Percentiles rank a stretch among this genome's conserved stretches.
Evolutionary conservation across 2,329 filamentous ascomycete genomes (phyloP).

Genomic region (Cytospora piceae): DNA sequence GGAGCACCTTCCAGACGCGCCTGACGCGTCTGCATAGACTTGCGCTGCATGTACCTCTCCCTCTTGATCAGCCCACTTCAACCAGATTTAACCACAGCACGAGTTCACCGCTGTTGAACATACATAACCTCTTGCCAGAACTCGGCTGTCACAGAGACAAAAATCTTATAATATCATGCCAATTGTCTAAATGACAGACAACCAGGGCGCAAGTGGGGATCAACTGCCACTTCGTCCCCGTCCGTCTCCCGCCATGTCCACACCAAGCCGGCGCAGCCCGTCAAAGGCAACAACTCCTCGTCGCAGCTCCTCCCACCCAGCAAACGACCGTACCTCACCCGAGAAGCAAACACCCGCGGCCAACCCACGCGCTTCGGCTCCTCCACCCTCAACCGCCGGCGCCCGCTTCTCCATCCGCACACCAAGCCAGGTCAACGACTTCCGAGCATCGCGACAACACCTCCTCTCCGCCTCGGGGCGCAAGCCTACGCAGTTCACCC

Average conservation of each 20-base stretch:
- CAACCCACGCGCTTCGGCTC: constrained; percentile 32
- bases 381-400: constrained; percentile 45
- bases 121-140: not conserved
- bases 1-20: constrained; percentile 16
- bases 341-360: constrained; percentile 12
- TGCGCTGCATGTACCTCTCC: not conserved
- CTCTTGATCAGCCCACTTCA: not conserved
- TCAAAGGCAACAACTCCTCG: constrained; percentile 17
- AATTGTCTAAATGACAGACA: constrained; percentile 21
- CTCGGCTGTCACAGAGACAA: not conserved
- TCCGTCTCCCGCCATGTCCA: constrained; percentile 21
- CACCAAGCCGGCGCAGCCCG: constrained; percentile 19
- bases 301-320: constrained; percentile 28
- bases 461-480: constrained; percentile 52
- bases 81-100: not conserved
- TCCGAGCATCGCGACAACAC: constrained; percentile 42
- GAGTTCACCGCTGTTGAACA: not conserved
- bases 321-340: not conserved
- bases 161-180: constrained; percentile 5
- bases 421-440: constrained; percentile 41
- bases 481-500: constrained; percentile 48
- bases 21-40: constrained; percentile 20
- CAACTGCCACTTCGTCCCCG: constrained; percentile 27
- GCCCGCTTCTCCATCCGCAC: constrained; percentile 46
- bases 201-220: constrained; percentile 25